Base-by-base conservation (phyloP, 768 basidiomycete genomes). In the Coprinopsis sp. region DNA sequence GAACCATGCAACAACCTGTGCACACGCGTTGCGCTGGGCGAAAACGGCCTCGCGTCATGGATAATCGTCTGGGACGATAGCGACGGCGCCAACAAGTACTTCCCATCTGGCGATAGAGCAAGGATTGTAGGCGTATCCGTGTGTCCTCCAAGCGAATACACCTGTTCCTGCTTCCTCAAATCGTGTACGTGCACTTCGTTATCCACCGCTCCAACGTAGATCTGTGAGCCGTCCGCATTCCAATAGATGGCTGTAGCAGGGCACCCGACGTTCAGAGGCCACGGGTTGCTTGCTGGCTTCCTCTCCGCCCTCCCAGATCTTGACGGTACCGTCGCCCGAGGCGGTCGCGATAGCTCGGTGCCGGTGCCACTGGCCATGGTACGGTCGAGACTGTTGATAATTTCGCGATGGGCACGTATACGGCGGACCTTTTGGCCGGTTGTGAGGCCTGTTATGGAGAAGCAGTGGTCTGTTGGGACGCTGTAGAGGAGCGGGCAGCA, bases 151-250 rank as follows among this genome's bases (percentile, higher is more conserved):
- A 98, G 79, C 11, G 84, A 70, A 58, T 88, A 91, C 2, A 93
- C 78, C 56, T 91, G 76, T 50, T 84, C 79, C 50, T 79, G 71
- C 67, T 92, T 94, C 58, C 95, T 81, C 36, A 97, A 66, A 68
- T 98, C 95, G 62, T 87, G 93, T 58, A 95, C 93, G 62, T 97
- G 93, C 51, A 99, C 85, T 63, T 92, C 91, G 55, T 99, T 99
- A 66, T 99, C 95, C 57, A 98, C 65, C 12, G 89, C 92, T 3
- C 86, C 94, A n/a, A 91, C 79, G 54, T 91, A 99, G 27, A 96
- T 76, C 49, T 80, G 86, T 49, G 87, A 77, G 2, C 91, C 96
- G 59, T 99, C 96, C 16, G 81, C 81, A 62, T 87, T 87, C 93
- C 89, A 98, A 55, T 84, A 86, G 0, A 94, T 94, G 1, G 86